Evolutionary conservation across 148 eudicot genomes (phyloP), one percentile per base, ranked within the genome.

Genomic region (Amaranthus palmeri): DNA sequence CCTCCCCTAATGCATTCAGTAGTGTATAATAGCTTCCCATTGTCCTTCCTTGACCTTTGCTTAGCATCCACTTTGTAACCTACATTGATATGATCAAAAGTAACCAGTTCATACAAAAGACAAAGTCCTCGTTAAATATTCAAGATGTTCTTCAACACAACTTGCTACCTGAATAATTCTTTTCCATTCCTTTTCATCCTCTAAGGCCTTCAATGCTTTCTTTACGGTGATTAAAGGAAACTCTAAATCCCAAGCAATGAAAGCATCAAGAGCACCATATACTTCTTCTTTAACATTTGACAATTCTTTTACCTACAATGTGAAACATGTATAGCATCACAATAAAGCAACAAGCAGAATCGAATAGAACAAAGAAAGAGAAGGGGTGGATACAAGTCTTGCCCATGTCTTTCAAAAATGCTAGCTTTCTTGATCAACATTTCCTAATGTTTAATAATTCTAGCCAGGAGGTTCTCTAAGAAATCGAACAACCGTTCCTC

Each of bases 261-360:
- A 93, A 42, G 98, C 80, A 82, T 93, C 98, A 69, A 93, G 92
- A 72, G 98, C 96, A 14, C 98, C 98, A 36, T 93, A 93, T 42
- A 93, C 96, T 88, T 93, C 98, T 83, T 93, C 98, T 81, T 93
- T 93, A 67, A 93, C 93, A 87, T 93, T 93, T 75, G 98, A 93
- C 79, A 93, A 77, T 55, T 73, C 95, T 78, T 90, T 93, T 59
- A 90, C 78, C 98, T 93, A 79, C 64, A 75, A 25, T 70, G 49
- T 61, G 68, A 12, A 60, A 45, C 46, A 10, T 48, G 63, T 6
- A 49, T 47, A 40, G 44, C 42, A 17, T 49, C 42, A 42, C 15
- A 41, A 43, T 12, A 68, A 15, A 68, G 59, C 53, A 67, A 11
- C 6, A 54, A 54, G 12, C 45, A 3, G 5, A 40, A 44, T 45